Evolutionary conservation across 2,329 filamentous ascomycete genomes (phyloP), one percentile per base, ranked within the genome.

Genomic region (Tolypocladium endophyticum): DNA sequence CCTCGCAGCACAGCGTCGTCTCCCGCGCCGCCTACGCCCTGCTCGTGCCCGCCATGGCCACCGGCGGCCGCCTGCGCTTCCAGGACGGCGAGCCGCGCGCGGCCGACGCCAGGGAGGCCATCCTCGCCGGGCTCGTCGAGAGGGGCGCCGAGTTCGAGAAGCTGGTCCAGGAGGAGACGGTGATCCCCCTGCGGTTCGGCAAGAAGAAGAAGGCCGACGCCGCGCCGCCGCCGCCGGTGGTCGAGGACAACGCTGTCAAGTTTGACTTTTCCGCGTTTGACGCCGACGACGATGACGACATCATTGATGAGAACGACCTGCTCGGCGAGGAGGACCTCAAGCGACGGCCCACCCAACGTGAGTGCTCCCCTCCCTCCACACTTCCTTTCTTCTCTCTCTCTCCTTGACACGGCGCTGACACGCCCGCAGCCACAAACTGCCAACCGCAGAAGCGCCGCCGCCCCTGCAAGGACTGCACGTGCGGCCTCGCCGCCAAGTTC

Each of bases 391-490:
- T 9, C 2, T 5, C 11, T 2, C 1, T 8, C 14, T 23, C 18
- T 30, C 50, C 39, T 66, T 71, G 67, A 75, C 11, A 3, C 16
- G 18, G 16, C n/a, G 12, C 53, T 56, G n/a, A 56, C 35, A 35
- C 5, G 1, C 23, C 45, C 28, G 60, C 63, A 84, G 92, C 94
- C 58, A 83, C 87, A 33, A 90, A 95, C 71, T 99, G 94, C 74
- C 85, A 87, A 61, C 92, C 93, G 55, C 90, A 94, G 76, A 96
- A 96, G 79, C 87, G 93, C 66, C 88, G 93, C 59, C 87, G 92
- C 63, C 92, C 94, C 60, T 99, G 94, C 81, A 97, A 99, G 77
- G 94, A 99, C 78, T 99, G 94, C 79, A 93, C 90, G 11, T 99
- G 94, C 71, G 94, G 94, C 57, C 85, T 99, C 33, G 91, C 92